These are phyloP conservation scores for Penicillium sp. DNA, from an alignment of 2,329 filamentous ascomycete genomes.

Conservation along the genomic window DNA sequence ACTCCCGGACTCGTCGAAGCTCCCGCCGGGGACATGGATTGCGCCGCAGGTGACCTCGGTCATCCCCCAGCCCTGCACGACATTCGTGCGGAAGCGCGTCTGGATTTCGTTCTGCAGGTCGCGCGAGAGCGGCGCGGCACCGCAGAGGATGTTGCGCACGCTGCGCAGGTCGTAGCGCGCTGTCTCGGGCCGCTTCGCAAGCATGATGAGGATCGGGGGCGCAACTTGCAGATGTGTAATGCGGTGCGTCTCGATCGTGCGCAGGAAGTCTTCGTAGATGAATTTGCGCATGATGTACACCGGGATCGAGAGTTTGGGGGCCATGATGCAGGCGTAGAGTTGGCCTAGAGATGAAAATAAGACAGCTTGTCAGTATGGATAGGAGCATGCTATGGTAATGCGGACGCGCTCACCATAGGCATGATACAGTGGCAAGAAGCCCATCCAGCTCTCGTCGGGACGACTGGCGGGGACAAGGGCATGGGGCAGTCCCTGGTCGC, in stretches of 20 bases:
- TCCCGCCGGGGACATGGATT: slow-evolving; percentile 48
- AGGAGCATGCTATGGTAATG: too few species aligned
- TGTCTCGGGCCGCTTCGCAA: slow-evolving; percentile 64
- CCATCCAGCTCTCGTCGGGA: slow-evolving; percentile 18
- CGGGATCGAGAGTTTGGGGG: slow-evolving; percentile 50
- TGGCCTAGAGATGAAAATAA: slow-evolving; percentile 6
- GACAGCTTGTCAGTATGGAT: neutral
- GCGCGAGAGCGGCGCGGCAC: slow-evolving; percentile 58
- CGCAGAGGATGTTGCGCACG: slow-evolving; percentile 54
- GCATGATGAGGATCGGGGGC: slow-evolving; percentile 63
- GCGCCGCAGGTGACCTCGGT: slow-evolving; percentile 58
- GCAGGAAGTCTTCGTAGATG: slow-evolving; percentile 59
- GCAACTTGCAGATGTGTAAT: slow-evolving; percentile 61
- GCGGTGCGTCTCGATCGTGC: slow-evolving; percentile 55
- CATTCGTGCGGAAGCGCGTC: slow-evolving; percentile 44
- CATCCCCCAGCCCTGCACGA: slow-evolving; percentile 66
- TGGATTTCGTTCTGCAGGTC: slow-evolving; percentile 55
- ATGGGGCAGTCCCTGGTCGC: slow-evolving; percentile 3
- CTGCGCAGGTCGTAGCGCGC: slow-evolving; percentile 58
- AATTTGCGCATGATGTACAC: slow-evolving; percentile 64
- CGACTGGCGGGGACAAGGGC: slow-evolving; percentile 8
- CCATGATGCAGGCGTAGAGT: slow-evolving; percentile 54
- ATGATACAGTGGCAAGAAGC: slow-evolving; percentile 19
- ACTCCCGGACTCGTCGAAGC: slow-evolving; percentile 49
- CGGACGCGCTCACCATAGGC: slow-evolving; percentile 11